Conservation (phyloP, 495 filamentous ascomycete genomes). For the Xylaria venustula region DNA sequence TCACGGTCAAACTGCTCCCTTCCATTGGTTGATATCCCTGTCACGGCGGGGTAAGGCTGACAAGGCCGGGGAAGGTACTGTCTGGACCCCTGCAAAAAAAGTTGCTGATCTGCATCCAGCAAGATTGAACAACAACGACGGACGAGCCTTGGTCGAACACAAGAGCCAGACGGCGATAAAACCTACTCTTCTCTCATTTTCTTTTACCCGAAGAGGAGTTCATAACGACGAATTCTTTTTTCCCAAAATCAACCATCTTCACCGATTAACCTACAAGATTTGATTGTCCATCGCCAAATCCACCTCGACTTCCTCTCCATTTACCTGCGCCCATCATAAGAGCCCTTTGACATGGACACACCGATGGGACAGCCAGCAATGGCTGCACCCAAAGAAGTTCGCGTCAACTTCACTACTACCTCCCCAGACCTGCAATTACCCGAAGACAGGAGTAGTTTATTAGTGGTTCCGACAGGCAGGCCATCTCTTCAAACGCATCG, state of each 20-base stretch:
- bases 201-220: too few relatives aligned
- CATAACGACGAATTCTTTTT: too few relatives aligned
- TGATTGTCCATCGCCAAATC: background rate
- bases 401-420: constrained; percentile 58
- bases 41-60: constrained; percentile 25
- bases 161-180: too few relatives aligned
- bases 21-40: constrained; percentile 14
- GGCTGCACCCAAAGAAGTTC: constrained; percentile 40
- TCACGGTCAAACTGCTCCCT: too few relatives aligned
- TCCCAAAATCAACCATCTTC: too few relatives aligned
- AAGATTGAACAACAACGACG: too few relatives aligned
- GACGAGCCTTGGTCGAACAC: too few relatives aligned
- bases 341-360: constrained; percentile 18
- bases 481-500: constrained; percentile 12
- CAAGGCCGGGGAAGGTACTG: constrained; percentile 1
- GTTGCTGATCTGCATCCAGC: constrained; percentile 10
- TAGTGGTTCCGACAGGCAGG: constrained; percentile 51
- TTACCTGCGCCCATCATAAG: background rate
- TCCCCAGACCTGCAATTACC: constrained; percentile 56
- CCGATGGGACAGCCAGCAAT: constrained; percentile 23
- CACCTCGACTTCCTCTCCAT: background rate
- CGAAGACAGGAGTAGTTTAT: constrained; percentile 47
- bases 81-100: constrained; percentile 13
- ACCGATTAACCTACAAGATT: too few relatives aligned
- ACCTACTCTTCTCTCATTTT: too few relatives aligned